Evolutionary conservation across 352 stramenopile genomes (phyloP).

Genomic region (Aphanomyces euteiches): DNA sequence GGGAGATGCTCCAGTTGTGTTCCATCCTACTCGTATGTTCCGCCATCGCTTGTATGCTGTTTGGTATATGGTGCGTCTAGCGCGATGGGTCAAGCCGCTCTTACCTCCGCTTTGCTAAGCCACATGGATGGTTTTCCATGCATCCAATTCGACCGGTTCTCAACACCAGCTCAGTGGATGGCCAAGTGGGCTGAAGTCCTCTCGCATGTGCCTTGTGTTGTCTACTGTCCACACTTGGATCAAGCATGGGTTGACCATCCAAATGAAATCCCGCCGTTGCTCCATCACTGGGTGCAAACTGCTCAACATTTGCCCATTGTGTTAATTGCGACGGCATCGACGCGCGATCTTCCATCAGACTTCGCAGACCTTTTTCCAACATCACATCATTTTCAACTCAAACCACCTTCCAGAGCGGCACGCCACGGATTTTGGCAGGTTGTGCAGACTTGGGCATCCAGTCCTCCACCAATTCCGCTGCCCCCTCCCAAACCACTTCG

Average conservation of each 20-base stretch:
- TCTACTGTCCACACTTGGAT: slow-evolving; percentile 74
- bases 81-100: not conserved
- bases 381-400: slow-evolving; percentile 36
- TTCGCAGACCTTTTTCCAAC: slow-evolving; percentile 54
- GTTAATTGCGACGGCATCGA: slow-evolving; percentile 68
- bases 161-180: not conserved
- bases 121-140: slow-evolving; percentile 4
- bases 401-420: slow-evolving; percentile 33
- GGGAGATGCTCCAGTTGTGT: not conserved
- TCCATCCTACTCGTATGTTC: slow-evolving; percentile 7
- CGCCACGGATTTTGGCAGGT: slow-evolving; percentile 59
- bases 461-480: slow-evolving; percentile 20
- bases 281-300: slow-evolving; percentile 59
- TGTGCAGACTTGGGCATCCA: slow-evolving; percentile 20
- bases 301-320: slow-evolving; percentile 65
- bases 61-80: slow-evolving; percentile 2
- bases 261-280: slow-evolving; percentile 38
- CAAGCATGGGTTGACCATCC: slow-evolving; percentile 52
- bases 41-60: slow-evolving; percentile 4
- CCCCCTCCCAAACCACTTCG: slow-evolving; percentile 37
- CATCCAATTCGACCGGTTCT: slow-evolving; percentile 8
- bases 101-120: slow-evolving; percentile 6
- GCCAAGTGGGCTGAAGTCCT: slow-evolving; percentile 47
- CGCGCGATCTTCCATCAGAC: slow-evolving; percentile 44
- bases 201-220: slow-evolving; percentile 70